Percentiles rank a stretch among this genome's conserved stretches.
phyloP scores from a whole-genome alignment of 768 basidiomycete genomes.

The Cubamyces sp. region DNA sequence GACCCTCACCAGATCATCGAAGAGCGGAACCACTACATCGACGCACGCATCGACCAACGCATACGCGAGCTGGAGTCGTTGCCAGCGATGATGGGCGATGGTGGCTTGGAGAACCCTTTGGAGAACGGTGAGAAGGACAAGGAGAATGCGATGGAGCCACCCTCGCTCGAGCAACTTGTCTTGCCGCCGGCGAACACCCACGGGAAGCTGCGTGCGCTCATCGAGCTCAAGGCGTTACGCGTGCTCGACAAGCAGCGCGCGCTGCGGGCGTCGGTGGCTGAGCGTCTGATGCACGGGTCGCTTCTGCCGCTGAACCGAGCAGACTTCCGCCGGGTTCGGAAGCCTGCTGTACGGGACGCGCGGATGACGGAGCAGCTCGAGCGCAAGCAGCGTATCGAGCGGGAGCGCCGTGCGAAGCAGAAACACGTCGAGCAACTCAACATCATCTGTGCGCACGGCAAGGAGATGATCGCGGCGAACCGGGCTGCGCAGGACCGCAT shows the following conservation, averaged over 20 bases:
- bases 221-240: slow-evolving; percentile 89
- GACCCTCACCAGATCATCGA: slow-evolving; percentile 91
- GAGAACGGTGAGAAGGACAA: slow-evolving; percentile 40
- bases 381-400: slow-evolving; percentile 87
- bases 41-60: slow-evolving; percentile 86
- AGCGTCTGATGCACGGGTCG: slow-evolving; percentile 85
- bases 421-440: slow-evolving; percentile 94
- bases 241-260: slow-evolving; percentile 91
- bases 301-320: slow-evolving; percentile 89
- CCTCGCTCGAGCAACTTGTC: slow-evolving; percentile 42
- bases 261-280: slow-evolving; percentile 82
- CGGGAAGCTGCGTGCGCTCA: slow-evolving; percentile 86
- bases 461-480: slow-evolving; percentile 70
- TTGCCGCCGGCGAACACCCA: slow-evolving; percentile 68
- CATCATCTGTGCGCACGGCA: slow-evolving; percentile 84
- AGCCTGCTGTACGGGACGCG: slow-evolving; percentile 86
- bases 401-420: slow-evolving; percentile 93
- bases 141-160: slow-evolving; percentile 33
- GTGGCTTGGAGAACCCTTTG: slow-evolving; percentile 58
- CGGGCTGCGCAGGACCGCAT: slow-evolving; percentile 60
- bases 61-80: slow-evolving; percentile 83
- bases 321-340: slow-evolving; percentile 87
- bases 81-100: slow-evolving; percentile 81
- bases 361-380: slow-evolving; percentile 88
- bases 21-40: slow-evolving; percentile 90